These are phyloP conservation scores for Naganishia friedmannii DNA, from an alignment of 768 basidiomycete species.

Conservation along the genomic window DNA sequence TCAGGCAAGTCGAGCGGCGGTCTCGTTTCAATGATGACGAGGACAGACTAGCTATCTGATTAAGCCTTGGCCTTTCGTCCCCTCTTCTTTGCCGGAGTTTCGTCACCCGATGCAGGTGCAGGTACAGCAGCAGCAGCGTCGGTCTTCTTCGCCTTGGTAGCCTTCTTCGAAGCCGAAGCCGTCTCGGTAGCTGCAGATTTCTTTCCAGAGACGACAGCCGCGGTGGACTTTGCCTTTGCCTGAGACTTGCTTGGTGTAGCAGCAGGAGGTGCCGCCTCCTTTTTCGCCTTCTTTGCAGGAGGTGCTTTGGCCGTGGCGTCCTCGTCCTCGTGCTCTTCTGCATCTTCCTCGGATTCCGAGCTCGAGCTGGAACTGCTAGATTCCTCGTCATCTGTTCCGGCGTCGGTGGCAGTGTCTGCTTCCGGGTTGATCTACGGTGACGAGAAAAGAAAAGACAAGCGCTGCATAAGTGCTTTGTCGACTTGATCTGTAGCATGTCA, in stretches of 20 bases:
- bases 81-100: constrained; percentile 40
- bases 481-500: not conserved
- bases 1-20: too few relatives aligned
- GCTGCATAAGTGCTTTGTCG: not conserved
- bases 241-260: constrained; percentile 21
- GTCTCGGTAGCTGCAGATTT: constrained; percentile 18
- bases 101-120: constrained; percentile 36
- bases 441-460: not conserved
- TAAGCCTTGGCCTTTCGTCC: constrained; percentile 31
- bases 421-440: not conserved
- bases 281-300: constrained; percentile 21
- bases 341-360: constrained; percentile 14
- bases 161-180: constrained; percentile 14
- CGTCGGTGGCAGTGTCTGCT: not conserved
- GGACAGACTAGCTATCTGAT: not conserved
- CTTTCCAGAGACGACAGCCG: constrained; percentile 3
- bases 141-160: constrained; percentile 43
- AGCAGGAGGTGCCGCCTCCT: constrained; percentile 14
- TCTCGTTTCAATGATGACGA: too few relatives aligned
- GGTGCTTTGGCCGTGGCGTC: constrained; percentile 14
- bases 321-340: constrained; percentile 22
- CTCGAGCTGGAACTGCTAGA: not conserved
- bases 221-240: not conserved
- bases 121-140: constrained; percentile 33
- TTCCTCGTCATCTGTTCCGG: not conserved